phyloP scores from a whole-genome alignment of 1,284 basidiomycete genomes.

The Pseudozyma hubeiensis region DNA sequence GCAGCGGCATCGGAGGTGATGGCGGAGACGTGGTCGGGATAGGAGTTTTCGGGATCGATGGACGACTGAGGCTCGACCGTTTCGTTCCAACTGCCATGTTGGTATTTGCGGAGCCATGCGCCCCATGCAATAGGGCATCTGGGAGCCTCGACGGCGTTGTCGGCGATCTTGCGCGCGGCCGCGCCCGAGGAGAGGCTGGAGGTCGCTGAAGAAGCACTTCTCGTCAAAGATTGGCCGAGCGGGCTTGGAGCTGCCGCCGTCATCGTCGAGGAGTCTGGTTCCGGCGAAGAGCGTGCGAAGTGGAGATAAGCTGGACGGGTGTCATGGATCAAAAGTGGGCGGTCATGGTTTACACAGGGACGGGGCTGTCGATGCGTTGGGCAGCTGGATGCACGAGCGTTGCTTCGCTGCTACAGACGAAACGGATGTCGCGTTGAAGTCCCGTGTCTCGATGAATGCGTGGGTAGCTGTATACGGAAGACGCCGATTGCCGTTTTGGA shows the following conservation, averaged over 20 bases:
- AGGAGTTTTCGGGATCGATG: not conserved
- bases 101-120: slow-evolving; percentile 42
- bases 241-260: slow-evolving; percentile 15
- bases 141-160: slow-evolving; percentile 29
- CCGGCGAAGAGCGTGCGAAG: not conserved
- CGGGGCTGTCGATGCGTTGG: too few species aligned
- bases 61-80: slow-evolving; percentile 6
- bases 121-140: slow-evolving; percentile 35
- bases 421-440: too few species aligned
- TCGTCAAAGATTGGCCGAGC: slow-evolving; percentile 21
- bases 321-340: too few species aligned
- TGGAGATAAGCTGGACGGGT: not conserved
- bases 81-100: slow-evolving; percentile 31
- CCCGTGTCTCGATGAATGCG: too few species aligned
- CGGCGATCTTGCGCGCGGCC: slow-evolving; percentile 29
- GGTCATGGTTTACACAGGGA: too few species aligned
- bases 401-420: too few species aligned
- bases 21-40: slow-evolving; percentile 5
- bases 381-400: too few species aligned
- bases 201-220: slow-evolving; percentile 20
- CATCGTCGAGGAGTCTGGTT: slow-evolving; percentile 10
- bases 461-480: too few species aligned
- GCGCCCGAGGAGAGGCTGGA: slow-evolving; percentile 33
- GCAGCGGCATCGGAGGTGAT: not conserved
- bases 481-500: too few species aligned